Percentiles rank a stretch among this genome's conserved stretches.
phyloP scores from a whole-genome alignment of 1,284 basidiomycete species.

The Meira nashicola region DNA sequence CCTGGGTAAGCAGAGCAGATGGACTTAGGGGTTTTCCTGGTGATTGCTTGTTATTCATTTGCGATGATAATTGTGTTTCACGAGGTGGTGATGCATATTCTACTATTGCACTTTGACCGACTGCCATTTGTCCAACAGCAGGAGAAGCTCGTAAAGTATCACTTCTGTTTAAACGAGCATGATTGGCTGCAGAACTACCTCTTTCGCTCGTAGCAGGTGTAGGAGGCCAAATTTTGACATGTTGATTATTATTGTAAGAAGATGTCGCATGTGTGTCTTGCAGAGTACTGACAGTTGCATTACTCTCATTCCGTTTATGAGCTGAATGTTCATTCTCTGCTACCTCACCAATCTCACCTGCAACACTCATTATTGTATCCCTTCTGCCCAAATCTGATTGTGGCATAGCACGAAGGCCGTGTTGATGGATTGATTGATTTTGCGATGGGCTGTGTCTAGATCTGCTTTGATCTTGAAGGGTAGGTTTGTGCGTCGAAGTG shows the following conservation, averaged over 20 bases:
- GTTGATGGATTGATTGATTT: neutral
- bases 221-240: constrained; percentile 43
- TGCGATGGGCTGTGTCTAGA: too few relatives aligned
- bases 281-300: neutral
- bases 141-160: neutral
- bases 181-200: neutral
- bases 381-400: constrained; percentile 1
- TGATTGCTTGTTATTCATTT: neutral
- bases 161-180: neutral
- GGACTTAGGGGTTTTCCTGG: constrained; percentile 22
- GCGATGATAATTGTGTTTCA: neutral
- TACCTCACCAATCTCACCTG: constrained; percentile 19
- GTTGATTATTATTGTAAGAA: constrained; percentile 15
- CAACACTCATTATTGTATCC: constrained; percentile 20
- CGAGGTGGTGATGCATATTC: neutral
- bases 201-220: constrained; percentile 25
- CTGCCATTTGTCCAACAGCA: neutral
- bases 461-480: neutral
- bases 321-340: neutral
- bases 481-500: constrained; percentile 14
- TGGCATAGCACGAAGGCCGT: neutral
- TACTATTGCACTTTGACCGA: constrained; percentile 4
- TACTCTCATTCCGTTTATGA: neutral
- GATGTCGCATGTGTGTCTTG: neutral
- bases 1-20: constrained; percentile 20